These are phyloP conservation scores for Verticillium alfalfae DNA, from an alignment of 2,329 filamentous ascomycete genomes.

Conservation along the genomic window DNA sequence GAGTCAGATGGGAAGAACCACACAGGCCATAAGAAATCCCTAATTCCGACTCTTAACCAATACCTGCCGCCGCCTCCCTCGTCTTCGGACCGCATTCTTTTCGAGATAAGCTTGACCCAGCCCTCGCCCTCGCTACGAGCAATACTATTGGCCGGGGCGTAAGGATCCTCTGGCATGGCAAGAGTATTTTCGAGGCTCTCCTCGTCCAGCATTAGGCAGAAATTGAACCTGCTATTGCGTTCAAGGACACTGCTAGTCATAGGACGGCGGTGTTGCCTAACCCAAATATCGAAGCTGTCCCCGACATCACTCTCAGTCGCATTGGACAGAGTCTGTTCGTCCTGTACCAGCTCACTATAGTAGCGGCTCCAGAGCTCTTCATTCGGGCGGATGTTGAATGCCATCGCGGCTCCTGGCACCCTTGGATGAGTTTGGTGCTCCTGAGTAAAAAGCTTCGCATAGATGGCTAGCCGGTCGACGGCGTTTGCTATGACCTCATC, in stretches of 20 bases:
- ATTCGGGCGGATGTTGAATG: constrained; percentile 8
- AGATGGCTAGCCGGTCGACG: constrained; percentile 10
- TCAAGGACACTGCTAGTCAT: background rate
- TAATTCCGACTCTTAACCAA: constrained; percentile 11
- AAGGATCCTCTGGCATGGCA: constrained; percentile 13
- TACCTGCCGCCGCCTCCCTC: constrained; percentile 5
- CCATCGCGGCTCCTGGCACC: background rate
- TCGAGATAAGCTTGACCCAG: constrained; percentile 13
- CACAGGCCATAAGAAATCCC: constrained; percentile 6
- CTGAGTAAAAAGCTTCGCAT: constrained; percentile 8
- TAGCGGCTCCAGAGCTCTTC: constrained; percentile 14
- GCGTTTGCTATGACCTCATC: constrained; percentile 10
- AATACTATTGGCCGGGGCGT: background rate
- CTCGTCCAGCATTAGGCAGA: constrained; percentile 15
- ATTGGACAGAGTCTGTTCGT: constrained; percentile 8
- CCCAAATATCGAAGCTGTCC: constrained; percentile 12
- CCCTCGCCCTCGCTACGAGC: background rate
- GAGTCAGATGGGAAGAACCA: constrained; percentile 10
- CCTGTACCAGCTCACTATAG: constrained; percentile 12
- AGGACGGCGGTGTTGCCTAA: constrained; percentile 2
- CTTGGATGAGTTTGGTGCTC: constrained; percentile 1
- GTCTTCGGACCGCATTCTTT: constrained; percentile 5
- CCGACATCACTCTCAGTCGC: constrained; percentile 10
- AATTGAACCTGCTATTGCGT: constrained; percentile 10
- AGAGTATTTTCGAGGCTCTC: constrained; percentile 15